These are phyloP conservation scores for Chlamydomonas sp. DNA, from an alignment of 139 green algal genomes.

Conservation along the genomic window DNA sequence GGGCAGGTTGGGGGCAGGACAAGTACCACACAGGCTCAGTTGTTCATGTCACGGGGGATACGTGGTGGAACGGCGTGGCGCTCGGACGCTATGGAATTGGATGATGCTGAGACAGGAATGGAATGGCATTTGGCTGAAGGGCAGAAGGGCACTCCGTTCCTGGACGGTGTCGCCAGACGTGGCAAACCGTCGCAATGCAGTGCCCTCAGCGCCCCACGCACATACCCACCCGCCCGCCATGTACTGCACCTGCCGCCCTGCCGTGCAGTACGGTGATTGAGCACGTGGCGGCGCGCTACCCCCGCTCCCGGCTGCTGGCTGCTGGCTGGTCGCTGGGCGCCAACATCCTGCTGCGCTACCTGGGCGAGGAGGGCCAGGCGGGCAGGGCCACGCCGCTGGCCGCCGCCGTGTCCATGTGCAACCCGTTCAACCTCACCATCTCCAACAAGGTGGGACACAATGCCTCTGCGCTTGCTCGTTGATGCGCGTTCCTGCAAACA, in stretches of 20 bases:
- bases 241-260: neutral
- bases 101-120: no score
- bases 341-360: constrained; percentile 89
- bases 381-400: constrained; percentile 68
- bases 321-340: constrained; percentile 93
- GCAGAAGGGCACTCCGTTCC: no score
- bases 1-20: constrained; percentile 66
- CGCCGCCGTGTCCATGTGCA: constrained; percentile 93
- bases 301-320: constrained; percentile 58
- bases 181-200: no score
- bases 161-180: no score
- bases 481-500: no score
- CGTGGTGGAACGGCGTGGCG: no score
- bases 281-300: constrained; percentile 54
- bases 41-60: neutral
- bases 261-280: constrained; percentile 35
- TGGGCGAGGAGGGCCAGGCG: constrained; percentile 85
- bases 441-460: constrained; percentile 64
- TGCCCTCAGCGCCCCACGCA: no score
- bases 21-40: constrained; percentile 4
- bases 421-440: constrained; percentile 89
- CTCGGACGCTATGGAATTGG: no score
- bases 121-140: no score
- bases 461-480: no score
- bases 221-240: no score